These are phyloP conservation scores for Penicillium taxi DNA, from an alignment of 495 filamentous ascomycete genomes.

Conservation along the genomic window DNA sequence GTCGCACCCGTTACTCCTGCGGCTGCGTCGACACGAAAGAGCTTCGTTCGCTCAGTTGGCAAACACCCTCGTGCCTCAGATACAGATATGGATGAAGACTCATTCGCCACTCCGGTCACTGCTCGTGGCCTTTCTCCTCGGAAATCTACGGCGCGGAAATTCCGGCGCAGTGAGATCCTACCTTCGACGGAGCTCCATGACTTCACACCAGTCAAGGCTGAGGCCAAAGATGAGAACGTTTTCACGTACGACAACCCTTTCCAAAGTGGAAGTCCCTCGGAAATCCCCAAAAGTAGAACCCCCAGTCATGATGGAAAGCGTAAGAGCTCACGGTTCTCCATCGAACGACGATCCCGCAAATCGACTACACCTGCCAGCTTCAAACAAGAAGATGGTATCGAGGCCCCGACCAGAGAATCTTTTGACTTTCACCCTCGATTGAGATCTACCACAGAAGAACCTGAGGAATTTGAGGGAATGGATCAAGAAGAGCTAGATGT, in stretches of 20 bases:
- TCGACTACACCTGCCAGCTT: constrained; percentile 26
- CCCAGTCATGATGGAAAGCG: constrained; percentile 40
- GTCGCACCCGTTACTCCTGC: constrained; percentile 25
- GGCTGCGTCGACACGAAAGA: constrained; percentile 23
- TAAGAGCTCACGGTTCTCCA: constrained; percentile 40
- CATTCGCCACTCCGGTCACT: constrained; percentile 25
- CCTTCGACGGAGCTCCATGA: constrained; percentile 37
- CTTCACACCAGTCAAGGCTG: constrained; percentile 30
- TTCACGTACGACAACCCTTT: constrained; percentile 92
- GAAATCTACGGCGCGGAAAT: constrained; percentile 40
- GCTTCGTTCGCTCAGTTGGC: constrained; percentile 30
- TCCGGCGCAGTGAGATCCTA: constrained; percentile 49
- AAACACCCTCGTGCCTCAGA: constrained; percentile 51
- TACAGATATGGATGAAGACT: constrained; percentile 39
- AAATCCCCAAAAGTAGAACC: constrained; percentile 21
- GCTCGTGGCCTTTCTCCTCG: constrained; percentile 25
- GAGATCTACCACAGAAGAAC: constrained; percentile 18
- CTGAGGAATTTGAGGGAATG: constrained; percentile 28
- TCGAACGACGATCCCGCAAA: constrained; percentile 31
- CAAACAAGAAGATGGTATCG: constrained; percentile 32
- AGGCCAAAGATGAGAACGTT: constrained; percentile 43
- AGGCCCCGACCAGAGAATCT: constrained; percentile 32
- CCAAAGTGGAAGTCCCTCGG: constrained; percentile 69
- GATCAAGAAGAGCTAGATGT: too few species aligned
- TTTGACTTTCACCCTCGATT: constrained; percentile 39